These are phyloP conservation scores for Oemleria cerasiformis DNA, from an alignment of 306 rosid species.

Conservation along the genomic window DNA sequence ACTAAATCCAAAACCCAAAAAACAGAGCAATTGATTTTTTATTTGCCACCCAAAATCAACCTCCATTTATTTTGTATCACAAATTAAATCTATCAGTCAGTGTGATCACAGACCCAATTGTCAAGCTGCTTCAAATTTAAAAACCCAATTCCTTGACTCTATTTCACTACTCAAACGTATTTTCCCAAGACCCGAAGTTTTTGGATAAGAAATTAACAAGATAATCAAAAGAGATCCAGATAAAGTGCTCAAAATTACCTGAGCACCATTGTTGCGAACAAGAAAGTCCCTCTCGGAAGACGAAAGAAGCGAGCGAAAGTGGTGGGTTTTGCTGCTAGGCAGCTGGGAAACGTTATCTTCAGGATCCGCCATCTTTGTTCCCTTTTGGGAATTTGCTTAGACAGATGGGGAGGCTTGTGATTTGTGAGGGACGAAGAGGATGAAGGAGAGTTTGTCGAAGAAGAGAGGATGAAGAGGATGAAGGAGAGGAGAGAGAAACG, in stretches of 20 bases:
- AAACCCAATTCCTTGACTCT: neutral
- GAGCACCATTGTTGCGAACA: conserved; percentile 56
- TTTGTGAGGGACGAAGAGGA: neutral
- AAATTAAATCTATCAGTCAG: neutral
- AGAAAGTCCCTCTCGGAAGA: conserved; percentile 53
- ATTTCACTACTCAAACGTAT: neutral
- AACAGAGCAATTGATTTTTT: neutral
- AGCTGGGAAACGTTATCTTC: neutral
- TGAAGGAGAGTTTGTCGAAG: no score
- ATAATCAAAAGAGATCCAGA: neutral
- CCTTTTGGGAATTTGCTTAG: neutral
- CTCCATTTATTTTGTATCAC: neutral
- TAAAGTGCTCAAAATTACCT: conserved; percentile 31
- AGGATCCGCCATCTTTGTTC: neutral
- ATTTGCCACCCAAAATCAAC: neutral
- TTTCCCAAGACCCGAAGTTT: neutral
- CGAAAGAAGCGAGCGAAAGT: conserved; percentile 47
- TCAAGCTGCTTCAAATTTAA: conserved; percentile 1
- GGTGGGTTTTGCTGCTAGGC: conserved; percentile 14
- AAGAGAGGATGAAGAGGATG: no score
- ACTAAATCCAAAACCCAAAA: neutral
- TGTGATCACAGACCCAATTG: neutral
- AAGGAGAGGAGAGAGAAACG: no score
- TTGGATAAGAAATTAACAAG: neutral
- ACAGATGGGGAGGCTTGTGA: neutral